These are phyloP conservation scores for Monosporozyma aquatica DNA, from an alignment of 805 yeast species.

Conservation along the genomic window DNA sequence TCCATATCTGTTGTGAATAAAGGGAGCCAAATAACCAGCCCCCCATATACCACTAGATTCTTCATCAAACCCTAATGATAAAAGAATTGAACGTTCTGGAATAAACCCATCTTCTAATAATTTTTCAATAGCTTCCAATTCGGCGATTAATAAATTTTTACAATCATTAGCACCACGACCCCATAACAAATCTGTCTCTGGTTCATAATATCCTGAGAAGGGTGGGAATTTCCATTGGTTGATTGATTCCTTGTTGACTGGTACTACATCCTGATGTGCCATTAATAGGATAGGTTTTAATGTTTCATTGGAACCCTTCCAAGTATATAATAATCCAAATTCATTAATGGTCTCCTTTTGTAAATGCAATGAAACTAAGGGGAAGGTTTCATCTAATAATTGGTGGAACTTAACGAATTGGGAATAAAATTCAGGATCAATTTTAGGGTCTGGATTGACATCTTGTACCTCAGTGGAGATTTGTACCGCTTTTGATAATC, in stretches of 20 bases:
- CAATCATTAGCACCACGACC: constrained; percentile 78
- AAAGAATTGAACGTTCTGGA: constrained; percentile 54
- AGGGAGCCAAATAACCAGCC: constrained; percentile 41
- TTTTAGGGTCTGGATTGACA: constrained; percentile 31
- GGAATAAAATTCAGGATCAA: constrained; percentile 32
- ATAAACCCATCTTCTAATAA: constrained; percentile 41
- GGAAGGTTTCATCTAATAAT: constrained; percentile 48
- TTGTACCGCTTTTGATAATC: constrained; percentile 49
- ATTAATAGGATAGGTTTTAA: constrained; percentile 61
- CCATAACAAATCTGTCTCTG: constrained; percentile 41
- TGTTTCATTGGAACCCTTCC: constrained; percentile 44
- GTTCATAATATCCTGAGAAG: constrained; percentile 58
- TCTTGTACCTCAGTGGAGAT: constrained; percentile 61
- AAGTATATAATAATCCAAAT: constrained; percentile 55
- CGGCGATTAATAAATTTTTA: constrained; percentile 57
- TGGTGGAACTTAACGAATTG: constrained; percentile 41
- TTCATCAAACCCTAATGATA: constrained; percentile 74
- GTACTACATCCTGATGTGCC: constrained; percentile 84
- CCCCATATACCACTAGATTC: constrained; percentile 60
- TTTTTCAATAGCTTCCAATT: constrained; percentile 57
- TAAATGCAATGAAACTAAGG: constrained; percentile 40
- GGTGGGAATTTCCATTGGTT: constrained; percentile 63
- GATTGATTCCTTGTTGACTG: constrained; percentile 53
- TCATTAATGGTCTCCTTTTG: constrained; percentile 49
- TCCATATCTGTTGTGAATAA: constrained; percentile 49